Conservation (phyloP, 1,284 basidiomycete species). For the Fomitiporia mediterranea region DNA sequence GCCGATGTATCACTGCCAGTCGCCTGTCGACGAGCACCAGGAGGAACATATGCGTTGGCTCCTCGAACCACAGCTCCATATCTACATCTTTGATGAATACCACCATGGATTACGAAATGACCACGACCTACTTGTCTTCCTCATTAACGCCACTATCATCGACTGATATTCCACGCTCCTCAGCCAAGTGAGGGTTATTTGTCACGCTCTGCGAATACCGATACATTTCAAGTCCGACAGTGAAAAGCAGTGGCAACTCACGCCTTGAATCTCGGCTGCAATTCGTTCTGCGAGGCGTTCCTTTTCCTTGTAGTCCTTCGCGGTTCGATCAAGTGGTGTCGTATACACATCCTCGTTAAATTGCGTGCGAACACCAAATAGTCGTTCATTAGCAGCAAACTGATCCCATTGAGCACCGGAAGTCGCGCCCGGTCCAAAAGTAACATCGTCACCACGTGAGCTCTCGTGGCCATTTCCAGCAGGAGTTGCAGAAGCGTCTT, state of each 20-base stretch:
- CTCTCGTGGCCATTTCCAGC: conserved; percentile 23
- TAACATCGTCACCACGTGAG: conserved; percentile 53
- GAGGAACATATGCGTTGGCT: conserved; percentile 89
- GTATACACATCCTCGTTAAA: conserved; percentile 97
- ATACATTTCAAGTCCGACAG: background rate
- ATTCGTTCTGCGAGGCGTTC: conserved; percentile 86
- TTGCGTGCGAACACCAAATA: conserved; percentile 88
- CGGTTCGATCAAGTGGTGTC: conserved; percentile 85
- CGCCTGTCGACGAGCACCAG: conserved; percentile 60
- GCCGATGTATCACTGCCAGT: conserved; percentile 29
- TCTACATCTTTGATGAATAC: conserved; percentile 37
- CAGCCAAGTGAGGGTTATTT: conserved; percentile 83
- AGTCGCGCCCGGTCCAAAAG: conserved; percentile 54
- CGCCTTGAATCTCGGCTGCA: conserved; percentile 87
- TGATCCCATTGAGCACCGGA: conserved; percentile 80
- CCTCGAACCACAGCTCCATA: conserved; percentile 91
- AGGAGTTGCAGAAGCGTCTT: conserved; percentile 4
- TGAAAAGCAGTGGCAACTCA: conserved; percentile 36
- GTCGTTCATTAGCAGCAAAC: conserved; percentile 89
- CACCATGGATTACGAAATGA: conserved; percentile 4
- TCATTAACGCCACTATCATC: conserved; percentile 82
- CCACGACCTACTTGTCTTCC: conserved; percentile 80
- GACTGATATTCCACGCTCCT: conserved; percentile 74
- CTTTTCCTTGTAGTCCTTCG: conserved; percentile 83
- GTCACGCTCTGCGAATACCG: conserved; percentile 46